Percentiles rank a stretch among this genome's conserved stretches.
phyloP scores from a whole-genome alignment of 1,284 basidiomycete genomes.

The Leccinum pachyderme region DNA sequence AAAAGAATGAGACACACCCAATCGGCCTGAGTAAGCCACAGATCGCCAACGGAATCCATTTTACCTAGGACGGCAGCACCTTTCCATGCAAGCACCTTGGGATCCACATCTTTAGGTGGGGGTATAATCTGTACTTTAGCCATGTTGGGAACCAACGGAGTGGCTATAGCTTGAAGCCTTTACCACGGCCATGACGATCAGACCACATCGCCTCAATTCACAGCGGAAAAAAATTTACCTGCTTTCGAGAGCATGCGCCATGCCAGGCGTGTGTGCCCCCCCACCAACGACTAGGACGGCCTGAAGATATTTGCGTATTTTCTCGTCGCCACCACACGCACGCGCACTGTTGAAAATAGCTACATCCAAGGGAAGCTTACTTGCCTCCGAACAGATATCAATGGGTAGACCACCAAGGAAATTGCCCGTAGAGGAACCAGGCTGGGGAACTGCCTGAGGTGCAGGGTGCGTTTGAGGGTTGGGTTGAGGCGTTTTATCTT shows the following conservation, averaged over 20 bases:
- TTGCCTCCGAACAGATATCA: conserved; percentile 82
- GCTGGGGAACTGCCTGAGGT: conserved; percentile 17
- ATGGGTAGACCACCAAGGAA: conserved; percentile 45
- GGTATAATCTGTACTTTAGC: conserved; percentile 88
- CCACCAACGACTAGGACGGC: conserved; percentile 90
- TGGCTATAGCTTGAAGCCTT: conserved; percentile 78
- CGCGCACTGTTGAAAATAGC: conserved; percentile 92
- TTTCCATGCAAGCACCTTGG: conserved; percentile 90
- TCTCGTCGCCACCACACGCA: conserved; percentile 83
- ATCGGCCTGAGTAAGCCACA: conserved; percentile 86
- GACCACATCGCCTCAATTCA: conserved; percentile 2
- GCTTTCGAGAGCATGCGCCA: conserved; percentile 77
- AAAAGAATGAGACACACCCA: conserved; percentile 60
- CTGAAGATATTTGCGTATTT: conserved; percentile 85
- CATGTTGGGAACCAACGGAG: conserved; percentile 77
- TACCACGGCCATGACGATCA: conserved; percentile 9
- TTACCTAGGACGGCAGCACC: conserved; percentile 92
- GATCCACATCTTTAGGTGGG: conserved; percentile 91
- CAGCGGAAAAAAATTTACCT: conserved; percentile 43
- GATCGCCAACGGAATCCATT: conserved; percentile 85
- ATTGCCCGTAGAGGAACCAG: conserved; percentile 20
- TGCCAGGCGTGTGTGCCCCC: conserved; percentile 69
- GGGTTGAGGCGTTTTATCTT: conserved; percentile 37
- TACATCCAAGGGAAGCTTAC: conserved; percentile 89
- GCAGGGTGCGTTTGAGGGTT: conserved; percentile 20